These are phyloP conservation scores for Fusarium guadeloupense DNA, from an alignment of 2,329 filamentous ascomycete genomes.

Conservation along the genomic window DNA sequence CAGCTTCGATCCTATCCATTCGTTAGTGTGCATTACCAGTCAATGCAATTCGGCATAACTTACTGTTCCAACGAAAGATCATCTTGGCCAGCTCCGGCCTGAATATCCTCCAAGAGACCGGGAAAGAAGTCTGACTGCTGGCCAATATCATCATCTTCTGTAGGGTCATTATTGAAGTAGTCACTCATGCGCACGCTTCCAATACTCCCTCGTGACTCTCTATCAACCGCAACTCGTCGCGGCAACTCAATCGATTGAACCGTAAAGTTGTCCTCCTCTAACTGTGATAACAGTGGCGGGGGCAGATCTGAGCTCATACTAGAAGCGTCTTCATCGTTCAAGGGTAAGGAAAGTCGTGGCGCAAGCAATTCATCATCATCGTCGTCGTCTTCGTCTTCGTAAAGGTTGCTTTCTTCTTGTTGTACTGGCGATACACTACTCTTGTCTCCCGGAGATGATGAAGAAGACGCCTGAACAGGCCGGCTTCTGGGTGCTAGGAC, in stretches of 20 bases:
- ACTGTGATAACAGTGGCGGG: constrained; percentile 62
- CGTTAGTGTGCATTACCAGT: constrained; percentile 13
- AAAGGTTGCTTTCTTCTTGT: constrained; percentile 55
- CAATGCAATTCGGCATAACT: not conserved
- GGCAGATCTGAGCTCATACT: constrained; percentile 63
- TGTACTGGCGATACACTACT: constrained; percentile 42
- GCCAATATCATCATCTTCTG: constrained; percentile 52
- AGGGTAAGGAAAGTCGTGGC: constrained; percentile 65
- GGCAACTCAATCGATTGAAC: constrained; percentile 68
- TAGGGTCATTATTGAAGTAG: constrained; percentile 52
- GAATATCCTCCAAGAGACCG: constrained; percentile 55
- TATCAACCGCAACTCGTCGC: constrained; percentile 59
- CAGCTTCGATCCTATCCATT: constrained; percentile 50
- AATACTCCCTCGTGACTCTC: constrained; percentile 65
- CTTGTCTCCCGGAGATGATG: constrained; percentile 49
- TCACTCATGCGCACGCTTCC: constrained; percentile 65
- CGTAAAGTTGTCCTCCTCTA: constrained; percentile 69
- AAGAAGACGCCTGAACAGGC: constrained; percentile 58
- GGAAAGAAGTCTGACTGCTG: constrained; percentile 64
- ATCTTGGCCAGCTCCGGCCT: constrained; percentile 50
- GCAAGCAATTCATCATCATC: constrained; percentile 57
- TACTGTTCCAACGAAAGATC: constrained; percentile 58
- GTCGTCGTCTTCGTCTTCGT: constrained; percentile 62
- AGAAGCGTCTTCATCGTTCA: constrained; percentile 61
- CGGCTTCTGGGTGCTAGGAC: constrained; percentile 61